Evolutionary conservation across 1,139 yeast genomes (phyloP).

Genomic region (Petasospora fabianii): DNA sequence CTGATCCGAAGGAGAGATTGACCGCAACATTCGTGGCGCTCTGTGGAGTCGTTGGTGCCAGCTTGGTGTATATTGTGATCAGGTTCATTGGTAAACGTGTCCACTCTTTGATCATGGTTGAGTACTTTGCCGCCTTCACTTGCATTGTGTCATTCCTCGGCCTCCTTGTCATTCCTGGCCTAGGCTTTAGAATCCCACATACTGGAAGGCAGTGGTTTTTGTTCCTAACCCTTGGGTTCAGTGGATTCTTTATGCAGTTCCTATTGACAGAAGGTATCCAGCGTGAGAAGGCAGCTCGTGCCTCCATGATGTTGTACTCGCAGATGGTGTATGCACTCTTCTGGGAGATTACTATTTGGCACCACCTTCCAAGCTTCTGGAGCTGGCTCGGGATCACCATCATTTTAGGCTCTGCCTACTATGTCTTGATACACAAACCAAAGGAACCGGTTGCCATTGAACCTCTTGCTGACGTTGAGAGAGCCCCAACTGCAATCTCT

Average conservation of each 20-base stretch:
- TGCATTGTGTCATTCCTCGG: slow-evolving; percentile 53
- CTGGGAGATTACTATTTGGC: slow-evolving; percentile 72
- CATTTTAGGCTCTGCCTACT: slow-evolving; percentile 63
- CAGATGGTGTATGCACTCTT: slow-evolving; percentile 76
- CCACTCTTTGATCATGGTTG: slow-evolving; percentile 76
- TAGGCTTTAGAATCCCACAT: slow-evolving; percentile 59
- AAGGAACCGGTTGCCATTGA: slow-evolving; percentile 10
- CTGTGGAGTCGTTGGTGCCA: slow-evolving; percentile 68
- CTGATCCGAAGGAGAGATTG: slow-evolving; percentile 34
- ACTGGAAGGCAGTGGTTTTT: slow-evolving; percentile 61
- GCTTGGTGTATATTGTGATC: slow-evolving; percentile 66
- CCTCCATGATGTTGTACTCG: slow-evolving; percentile 70
- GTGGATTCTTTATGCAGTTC: slow-evolving; percentile 82
- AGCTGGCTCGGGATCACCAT: slow-evolving; percentile 66
- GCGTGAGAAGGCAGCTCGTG: slow-evolving; percentile 74
- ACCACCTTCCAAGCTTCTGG: slow-evolving; percentile 66
- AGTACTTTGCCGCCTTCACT: slow-evolving; percentile 66
- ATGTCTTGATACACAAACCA: slow-evolving; percentile 54
- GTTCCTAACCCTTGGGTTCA: slow-evolving; percentile 58
- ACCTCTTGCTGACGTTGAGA: slow-evolving; percentile 6
- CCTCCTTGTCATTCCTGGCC: slow-evolving; percentile 53
- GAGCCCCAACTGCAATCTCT: background rate
- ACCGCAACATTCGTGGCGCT: slow-evolving; percentile 64
- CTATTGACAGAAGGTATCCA: slow-evolving; percentile 80
- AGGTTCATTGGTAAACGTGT: slow-evolving; percentile 73